Conservation (phyloP, 768 basidiomycete genomes). For the Brasilioporus rufonigricans region DNA sequence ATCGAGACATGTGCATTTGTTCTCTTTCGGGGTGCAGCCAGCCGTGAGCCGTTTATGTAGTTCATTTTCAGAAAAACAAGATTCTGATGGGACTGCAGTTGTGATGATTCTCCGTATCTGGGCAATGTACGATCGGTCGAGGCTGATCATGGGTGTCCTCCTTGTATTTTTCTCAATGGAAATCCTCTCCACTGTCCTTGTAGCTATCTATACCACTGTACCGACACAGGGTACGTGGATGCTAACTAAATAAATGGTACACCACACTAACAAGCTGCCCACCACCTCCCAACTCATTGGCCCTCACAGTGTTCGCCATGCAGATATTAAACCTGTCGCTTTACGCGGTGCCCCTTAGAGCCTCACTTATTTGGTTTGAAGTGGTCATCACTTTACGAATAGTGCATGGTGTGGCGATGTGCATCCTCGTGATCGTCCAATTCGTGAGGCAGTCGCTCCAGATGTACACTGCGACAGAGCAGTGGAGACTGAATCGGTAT, state of each 20-base stretch:
- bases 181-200: neutral
- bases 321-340: neutral
- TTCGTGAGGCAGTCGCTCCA: neutral
- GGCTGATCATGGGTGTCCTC: neutral
- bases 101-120: neutral
- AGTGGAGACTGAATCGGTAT: neutral
- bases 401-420: neutral
- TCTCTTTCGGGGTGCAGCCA: neutral
- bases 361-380: neutral
- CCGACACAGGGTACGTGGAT: neutral
- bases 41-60: neutral
- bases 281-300: neutral
- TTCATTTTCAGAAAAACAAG: neutral
- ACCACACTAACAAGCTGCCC: neutral
- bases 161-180: neutral
- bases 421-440: neutral
- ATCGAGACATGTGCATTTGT: neutral
- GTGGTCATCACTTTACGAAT: neutral
- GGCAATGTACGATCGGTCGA: neutral
- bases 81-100: neutral
- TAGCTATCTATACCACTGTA: neutral
- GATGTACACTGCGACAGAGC: neutral
- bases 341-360: too few species aligned
- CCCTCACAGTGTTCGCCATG: neutral
- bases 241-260: neutral